A percentile compares a stretch with the other conserved stretches of the same genome.
Conservation (phyloP, 257 asterid species). For the Haberlea rhodopensis region DNA sequence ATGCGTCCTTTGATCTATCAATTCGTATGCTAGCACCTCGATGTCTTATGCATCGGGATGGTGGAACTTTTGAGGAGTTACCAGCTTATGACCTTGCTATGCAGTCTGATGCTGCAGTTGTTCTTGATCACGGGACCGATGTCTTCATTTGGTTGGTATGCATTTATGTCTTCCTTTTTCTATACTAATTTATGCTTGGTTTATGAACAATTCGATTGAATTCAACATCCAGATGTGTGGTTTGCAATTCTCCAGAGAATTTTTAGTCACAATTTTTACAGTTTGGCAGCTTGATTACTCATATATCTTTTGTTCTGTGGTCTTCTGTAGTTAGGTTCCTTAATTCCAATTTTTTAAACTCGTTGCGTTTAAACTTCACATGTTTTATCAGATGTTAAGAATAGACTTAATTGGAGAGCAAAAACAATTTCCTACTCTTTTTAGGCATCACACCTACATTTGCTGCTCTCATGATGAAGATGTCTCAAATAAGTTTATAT, state of each 20-base stretch:
- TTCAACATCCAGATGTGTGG: neutral
- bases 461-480: neutral
- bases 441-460: slow-evolving; percentile 10
- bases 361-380: neutral
- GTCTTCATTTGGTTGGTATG: slow-evolving; percentile 98
- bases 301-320: neutral
- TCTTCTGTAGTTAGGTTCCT: neutral
- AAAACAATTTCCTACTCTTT: slow-evolving; percentile 13
- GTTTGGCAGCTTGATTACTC: neutral
- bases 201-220: neutral
- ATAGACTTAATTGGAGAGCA: neutral
- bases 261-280: neutral
- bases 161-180: neutral
- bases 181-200: slow-evolving; percentile 1
- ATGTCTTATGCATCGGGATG: slow-evolving; percentile 95
- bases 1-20: slow-evolving; percentile 88
- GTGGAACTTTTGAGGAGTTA: slow-evolving; percentile 95
- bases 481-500: slow-evolving; percentile 2
- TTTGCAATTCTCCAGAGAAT: neutral
- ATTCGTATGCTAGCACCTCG: slow-evolving; percentile 97
- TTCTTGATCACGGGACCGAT: slow-evolving; percentile 98
- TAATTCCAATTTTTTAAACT: neutral
- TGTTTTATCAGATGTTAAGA: slow-evolving; percentile 12
- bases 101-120: slow-evolving; percentile 99
- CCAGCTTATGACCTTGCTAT: slow-evolving; percentile 96